Base-by-base conservation (phyloP, 1,139 yeast species). In the Debaryomycetaceae sp. region DNA sequence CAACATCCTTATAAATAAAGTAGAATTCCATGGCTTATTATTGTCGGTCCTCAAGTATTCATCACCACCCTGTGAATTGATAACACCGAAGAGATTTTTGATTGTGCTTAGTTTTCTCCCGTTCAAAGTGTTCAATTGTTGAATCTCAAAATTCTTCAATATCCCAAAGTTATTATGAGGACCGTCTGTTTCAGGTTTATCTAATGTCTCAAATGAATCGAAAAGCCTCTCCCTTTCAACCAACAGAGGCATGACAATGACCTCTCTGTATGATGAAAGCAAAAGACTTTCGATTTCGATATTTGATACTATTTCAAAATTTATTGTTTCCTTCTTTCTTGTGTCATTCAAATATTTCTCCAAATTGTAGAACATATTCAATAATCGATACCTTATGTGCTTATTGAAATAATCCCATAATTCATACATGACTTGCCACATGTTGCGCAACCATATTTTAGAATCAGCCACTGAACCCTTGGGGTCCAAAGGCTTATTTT, bases 351-450 rank as follows among this genome's bases (percentile, higher is more conserved):
- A 50, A 44, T 54, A 50, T 22, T 53, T 56, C 43, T 66, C 67
- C 11, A 71, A 51, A 0, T 70, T 67, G 23, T 60, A 60, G 44
- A 72, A 69, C 27, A 67, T 57, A 22, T 60, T 58, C 20, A 68
- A 40, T 8, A 71, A 33, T 37, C 51, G 60, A 45, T 53, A 71
- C 22, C 72, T 48, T 2, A 72, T 60, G 34, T 60, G 62, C 27
- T 52, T 51, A 44, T 69, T 65, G 51, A 72, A 72, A 43, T 65
- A 68, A 5, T 44, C 27, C 76, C 76, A 72, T 33, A 57, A 56
- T 5, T 47, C 48, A 4, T 52, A 49, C 3, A 65, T 46, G 29
- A 42, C 39, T 5, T 46, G 41, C 72, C 71, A 67, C 5, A 53
- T 52, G 31, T 45, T 51, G 33, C n/a, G 24, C 14, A 37, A 11